phyloP scores from a whole-genome alignment of 2,329 filamentous ascomycete genomes.

The Trichophaea hybrida region DNA sequence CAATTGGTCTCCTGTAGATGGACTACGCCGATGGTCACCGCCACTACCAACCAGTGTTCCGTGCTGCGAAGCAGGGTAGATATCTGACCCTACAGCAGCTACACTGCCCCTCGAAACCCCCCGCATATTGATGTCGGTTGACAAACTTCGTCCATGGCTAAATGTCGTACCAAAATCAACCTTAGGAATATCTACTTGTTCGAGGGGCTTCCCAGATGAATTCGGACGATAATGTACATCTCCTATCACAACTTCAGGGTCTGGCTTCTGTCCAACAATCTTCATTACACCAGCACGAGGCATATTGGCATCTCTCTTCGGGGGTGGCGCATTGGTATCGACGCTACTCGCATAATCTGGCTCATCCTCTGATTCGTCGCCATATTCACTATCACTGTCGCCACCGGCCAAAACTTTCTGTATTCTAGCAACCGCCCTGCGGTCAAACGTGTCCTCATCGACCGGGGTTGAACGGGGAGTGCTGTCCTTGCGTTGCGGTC shows the following conservation, averaged over 20 bases:
- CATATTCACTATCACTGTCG: constrained; percentile 22
- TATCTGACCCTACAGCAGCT: constrained; percentile 9
- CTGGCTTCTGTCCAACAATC: constrained; percentile 47
- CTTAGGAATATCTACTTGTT: constrained; percentile 44
- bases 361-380: constrained; percentile 31
- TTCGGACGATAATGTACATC: constrained; percentile 34
- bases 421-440: constrained; percentile 12
- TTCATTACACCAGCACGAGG: constrained; percentile 68
- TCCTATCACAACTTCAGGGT: constrained; percentile 35
- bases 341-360: constrained; percentile 67
- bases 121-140: constrained; percentile 10
- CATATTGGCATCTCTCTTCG: constrained; percentile 41
- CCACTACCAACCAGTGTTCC: constrained; percentile 8
- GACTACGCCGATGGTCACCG: constrained; percentile 7
- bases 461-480: background rate
- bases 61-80: constrained; percentile 10
- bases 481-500: constrained; percentile 3
- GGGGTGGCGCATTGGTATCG: constrained; percentile 38
- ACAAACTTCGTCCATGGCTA: constrained; percentile 39
- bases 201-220: constrained; percentile 26
- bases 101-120: constrained; percentile 14
- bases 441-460: constrained; percentile 20
- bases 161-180: constrained; percentile 80
- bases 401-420: constrained; percentile 15
- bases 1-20: constrained; percentile 28